Base-by-base conservation (phyloP, 2,329 filamentous ascomycete species). In the Aspergillus aculeatinus region DNA sequence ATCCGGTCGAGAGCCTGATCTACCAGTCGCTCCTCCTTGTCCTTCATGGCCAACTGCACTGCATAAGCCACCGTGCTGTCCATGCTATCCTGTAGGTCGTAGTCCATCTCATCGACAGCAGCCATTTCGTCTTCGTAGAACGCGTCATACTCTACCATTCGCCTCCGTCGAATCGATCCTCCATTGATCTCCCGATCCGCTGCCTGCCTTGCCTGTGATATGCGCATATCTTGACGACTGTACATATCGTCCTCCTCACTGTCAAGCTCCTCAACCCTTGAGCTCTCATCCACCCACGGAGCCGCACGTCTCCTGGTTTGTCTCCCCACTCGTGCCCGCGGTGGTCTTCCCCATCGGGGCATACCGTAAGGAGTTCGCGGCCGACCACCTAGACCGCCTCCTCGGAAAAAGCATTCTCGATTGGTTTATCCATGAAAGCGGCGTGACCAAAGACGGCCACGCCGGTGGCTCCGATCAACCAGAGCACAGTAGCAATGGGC, bases 331-430 rank as follows among this genome's bases (percentile, higher is more conserved):
- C 83, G 87, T 85, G 88, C 90, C 90, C 91, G 90, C 85, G 91
- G 90, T 95, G 92, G 92, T 97, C 94, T 97, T 97, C 93, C 94
- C 94, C 91, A 93, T 87, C 83, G 89, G 91, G 93, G 92, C 92
- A 89, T 88, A 84, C 82, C 81, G 80, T 84, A 81, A 82, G 93
- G 94, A 96, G 93, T 89, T 95, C 90, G 95, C 95, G 94, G 94
- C 92, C 94, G 95, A 98, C 93, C 93, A 96, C 86, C 88, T 98
- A 99, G 90, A 99, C 95, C 93, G 95, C 94, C 94, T 99, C 95
- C 93, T 96, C 95, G 85, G 94, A 97, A 97, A 99, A 99, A 97
- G 93, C 93, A 93, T 96, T 94, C 88, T 98, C 95, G 83, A 98
- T 96, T 61, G 94, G 94, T 86, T 96, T 97, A 78, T 98, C 94